phyloP scores from a whole-genome alignment of 2,329 filamentous ascomycete genomes.

The Geosmithia morbida region DNA sequence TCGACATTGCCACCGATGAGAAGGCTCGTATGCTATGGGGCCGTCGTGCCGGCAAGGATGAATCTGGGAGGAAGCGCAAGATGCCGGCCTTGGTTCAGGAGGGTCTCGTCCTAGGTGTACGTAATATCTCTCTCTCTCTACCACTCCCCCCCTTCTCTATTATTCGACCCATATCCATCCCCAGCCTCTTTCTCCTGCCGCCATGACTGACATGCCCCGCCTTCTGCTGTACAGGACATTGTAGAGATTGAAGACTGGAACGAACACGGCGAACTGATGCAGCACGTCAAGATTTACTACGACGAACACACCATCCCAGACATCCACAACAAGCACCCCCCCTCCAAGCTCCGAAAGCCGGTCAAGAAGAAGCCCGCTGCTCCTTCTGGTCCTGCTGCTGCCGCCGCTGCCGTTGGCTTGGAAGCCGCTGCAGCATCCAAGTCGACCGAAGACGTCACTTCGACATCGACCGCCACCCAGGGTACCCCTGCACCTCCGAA shows the following conservation, averaged over 20 bases:
- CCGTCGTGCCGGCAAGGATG: constrained; percentile 62
- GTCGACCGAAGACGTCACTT: constrained; percentile 8
- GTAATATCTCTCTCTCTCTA: constrained; percentile 19
- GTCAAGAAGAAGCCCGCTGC: constrained; percentile 18
- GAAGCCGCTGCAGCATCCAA: constrained; percentile 9
- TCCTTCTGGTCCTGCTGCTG: constrained; percentile 8
- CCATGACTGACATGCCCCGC: neutral
- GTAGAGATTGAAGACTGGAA: constrained; percentile 98
- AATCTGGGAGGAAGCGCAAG: constrained; percentile 50
- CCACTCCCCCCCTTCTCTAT: no score
- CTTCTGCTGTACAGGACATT: constrained; percentile 52
- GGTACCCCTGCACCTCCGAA: constrained; percentile 4
- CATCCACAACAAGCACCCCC: constrained; percentile 35
- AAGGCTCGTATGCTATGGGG: constrained; percentile 82
- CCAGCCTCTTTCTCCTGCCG: neutral
- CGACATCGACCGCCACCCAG: constrained; percentile 9
- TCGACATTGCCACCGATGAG: constrained; percentile 84
- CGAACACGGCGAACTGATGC: constrained; percentile 88
- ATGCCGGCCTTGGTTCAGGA: constrained; percentile 81
- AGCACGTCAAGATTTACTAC: constrained; percentile 60
- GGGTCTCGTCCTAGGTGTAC: constrained; percentile 71
- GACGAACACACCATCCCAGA: constrained; percentile 45
- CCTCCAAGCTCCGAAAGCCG: constrained; percentile 12
- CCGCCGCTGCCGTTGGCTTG: constrained; percentile 9
- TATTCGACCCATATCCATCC: neutral